These are phyloP conservation scores for Podaxis sp. DNA, from an alignment of 768 basidiomycete species.

Conservation along the genomic window DNA sequence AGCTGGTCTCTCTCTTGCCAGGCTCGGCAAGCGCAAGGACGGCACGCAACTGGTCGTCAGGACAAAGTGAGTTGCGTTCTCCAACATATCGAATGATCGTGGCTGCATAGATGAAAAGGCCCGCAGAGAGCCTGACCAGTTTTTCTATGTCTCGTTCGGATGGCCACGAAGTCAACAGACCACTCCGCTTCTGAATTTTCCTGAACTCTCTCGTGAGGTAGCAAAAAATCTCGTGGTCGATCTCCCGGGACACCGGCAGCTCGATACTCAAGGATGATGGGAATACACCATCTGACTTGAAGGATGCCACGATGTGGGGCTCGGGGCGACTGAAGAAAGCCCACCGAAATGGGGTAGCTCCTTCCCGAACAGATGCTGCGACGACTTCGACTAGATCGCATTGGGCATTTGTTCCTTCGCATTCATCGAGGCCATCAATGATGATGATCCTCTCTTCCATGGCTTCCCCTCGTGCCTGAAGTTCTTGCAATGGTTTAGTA, in stretches of 20 bases:
- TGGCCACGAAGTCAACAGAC: background rate
- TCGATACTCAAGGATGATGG: background rate
- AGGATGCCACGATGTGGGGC: conserved; percentile 8
- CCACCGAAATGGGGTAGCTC: background rate
- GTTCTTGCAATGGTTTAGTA: background rate
- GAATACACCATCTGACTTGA: background rate
- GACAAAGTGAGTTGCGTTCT: background rate
- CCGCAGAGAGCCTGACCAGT: background rate
- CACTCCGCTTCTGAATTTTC: background rate
- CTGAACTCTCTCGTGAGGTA: background rate
- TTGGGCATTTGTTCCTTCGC: background rate
- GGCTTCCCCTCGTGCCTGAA: background rate
- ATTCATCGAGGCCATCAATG: conserved; percentile 7
- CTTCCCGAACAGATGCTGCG: background rate
- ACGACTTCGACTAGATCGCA: background rate
- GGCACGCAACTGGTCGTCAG: background rate
- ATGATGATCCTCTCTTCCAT: background rate
- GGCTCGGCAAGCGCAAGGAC: background rate
- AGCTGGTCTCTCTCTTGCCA: background rate
- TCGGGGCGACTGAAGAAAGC: background rate
- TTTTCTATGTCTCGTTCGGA: background rate
- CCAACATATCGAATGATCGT: conserved; percentile 1
- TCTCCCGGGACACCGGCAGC: conserved; percentile 9
- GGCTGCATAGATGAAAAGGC: conserved; percentile 7
- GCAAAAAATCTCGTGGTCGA: background rate